These are phyloP conservation scores for Fistulinella prunicolor DNA, from an alignment of 768 basidiomycete genomes.

Conservation along the genomic window DNA sequence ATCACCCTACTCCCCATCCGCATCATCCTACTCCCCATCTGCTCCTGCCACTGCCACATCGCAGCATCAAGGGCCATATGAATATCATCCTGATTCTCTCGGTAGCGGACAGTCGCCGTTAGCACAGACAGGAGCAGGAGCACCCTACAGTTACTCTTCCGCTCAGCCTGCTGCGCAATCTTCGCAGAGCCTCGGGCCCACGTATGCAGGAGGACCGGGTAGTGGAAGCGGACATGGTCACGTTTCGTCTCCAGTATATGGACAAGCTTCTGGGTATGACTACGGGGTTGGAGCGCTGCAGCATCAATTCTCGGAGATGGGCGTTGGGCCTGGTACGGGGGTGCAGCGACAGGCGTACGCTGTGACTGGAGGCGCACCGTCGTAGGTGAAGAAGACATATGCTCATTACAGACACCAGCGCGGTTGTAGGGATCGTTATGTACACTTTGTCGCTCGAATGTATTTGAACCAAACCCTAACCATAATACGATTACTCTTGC, in stretches of 20 bases:
- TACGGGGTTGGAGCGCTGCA: constrained; percentile 24
- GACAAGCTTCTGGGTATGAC: constrained; percentile 21
- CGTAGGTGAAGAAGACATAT: constrained; percentile 13
- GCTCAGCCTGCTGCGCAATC: constrained; percentile 15
- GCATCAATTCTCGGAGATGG: constrained; percentile 33
- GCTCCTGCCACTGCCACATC: neutral
- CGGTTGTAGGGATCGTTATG: too few relatives aligned
- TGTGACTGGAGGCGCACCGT: constrained; percentile 17
- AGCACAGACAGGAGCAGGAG: constrained; percentile 7
- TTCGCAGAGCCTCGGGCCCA: constrained; percentile 10
- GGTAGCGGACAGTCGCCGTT: neutral
- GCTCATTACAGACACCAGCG: too few relatives aligned
- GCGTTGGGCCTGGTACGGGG: constrained; percentile 19
- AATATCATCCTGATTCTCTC: constrained; percentile 17
- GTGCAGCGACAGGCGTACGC: constrained; percentile 23
- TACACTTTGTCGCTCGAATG: too few relatives aligned
- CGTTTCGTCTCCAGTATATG: constrained; percentile 15
- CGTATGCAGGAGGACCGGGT: constrained; percentile 21
- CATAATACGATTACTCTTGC: too few relatives aligned
- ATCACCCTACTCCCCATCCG: constrained; percentile 14
- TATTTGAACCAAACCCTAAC: too few relatives aligned
- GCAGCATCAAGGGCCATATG: constrained; percentile 22
- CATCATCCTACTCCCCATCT: constrained; percentile 14
- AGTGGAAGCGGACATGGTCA: constrained; percentile 21
- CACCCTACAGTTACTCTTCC: constrained; percentile 18